Evolutionary conservation across 441 rosid genomes (phyloP).

Genomic region (Capsella rubella): DNA sequence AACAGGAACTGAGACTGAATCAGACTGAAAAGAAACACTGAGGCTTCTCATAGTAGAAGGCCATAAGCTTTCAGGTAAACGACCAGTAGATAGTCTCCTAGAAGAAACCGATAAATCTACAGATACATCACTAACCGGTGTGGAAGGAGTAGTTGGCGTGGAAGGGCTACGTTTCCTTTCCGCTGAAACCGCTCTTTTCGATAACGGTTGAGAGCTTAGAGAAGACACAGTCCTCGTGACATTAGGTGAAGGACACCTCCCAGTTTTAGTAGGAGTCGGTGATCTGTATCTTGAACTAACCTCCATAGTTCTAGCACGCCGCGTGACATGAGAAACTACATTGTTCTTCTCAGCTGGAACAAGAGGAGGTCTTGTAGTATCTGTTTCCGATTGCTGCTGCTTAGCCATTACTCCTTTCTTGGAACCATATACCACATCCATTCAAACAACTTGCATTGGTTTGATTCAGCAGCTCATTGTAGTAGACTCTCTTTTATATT

Average conservation of each 20-base stretch:
- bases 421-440: conserved; percentile 69
- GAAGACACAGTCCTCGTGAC: conserved; percentile 51
- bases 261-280: conserved; percentile 53
- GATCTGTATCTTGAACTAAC: conserved; percentile 84
- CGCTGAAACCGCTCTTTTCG: conserved; percentile 75
- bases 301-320: conserved; percentile 67
- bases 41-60: conserved; percentile 98
- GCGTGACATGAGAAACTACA: conserved; percentile 39
- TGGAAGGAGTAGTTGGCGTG: conserved; percentile 68
- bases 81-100: conserved; percentile 62
- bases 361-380: conserved; percentile 65
- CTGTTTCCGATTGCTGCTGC: conserved; percentile 57
- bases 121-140: conserved; percentile 76
- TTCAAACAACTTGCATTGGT: conserved; percentile 66
- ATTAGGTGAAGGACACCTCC: conserved; percentile 78
- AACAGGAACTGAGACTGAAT: conserved; percentile 74
- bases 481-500: conserved; percentile 40
- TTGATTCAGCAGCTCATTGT: conserved; percentile 44
- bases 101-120: conserved; percentile 52
- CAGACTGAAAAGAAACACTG: conserved; percentile 94
- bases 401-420: conserved; percentile 45
- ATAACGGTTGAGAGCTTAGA: conserved; percentile 47
- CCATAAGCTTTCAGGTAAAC: conserved; percentile 89
- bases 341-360: conserved; percentile 77
- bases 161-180: conserved; percentile 79